Conservation (phyloP, 2,329 filamentous ascomycete genomes). For the Xylaria digitata region DNA sequence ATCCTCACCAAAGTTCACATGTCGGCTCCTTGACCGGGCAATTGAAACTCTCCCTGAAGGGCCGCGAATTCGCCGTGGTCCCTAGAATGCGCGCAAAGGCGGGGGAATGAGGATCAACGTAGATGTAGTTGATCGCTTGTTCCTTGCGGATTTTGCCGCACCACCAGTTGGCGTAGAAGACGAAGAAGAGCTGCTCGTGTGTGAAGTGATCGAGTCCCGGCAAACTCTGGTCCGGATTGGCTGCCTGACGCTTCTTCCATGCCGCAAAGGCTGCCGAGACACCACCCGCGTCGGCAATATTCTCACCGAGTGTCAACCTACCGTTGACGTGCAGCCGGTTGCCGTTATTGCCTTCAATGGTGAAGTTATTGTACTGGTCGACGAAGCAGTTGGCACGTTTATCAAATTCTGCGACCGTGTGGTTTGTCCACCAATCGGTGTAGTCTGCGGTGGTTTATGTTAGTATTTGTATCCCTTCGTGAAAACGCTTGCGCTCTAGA, state of each 20-base stretch:
- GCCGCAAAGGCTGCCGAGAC: constrained; percentile 68
- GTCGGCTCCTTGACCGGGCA: constrained; percentile 73
- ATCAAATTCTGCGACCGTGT: constrained; percentile 67
- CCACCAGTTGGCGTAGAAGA: constrained; percentile 72
- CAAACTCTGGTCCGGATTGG: constrained; percentile 61
- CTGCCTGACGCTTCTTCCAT: constrained; percentile 67
- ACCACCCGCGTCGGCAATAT: constrained; percentile 75
- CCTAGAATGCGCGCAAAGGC: constrained; percentile 70
- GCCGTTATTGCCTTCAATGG: constrained; percentile 64
- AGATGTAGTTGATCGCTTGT: constrained; percentile 66
- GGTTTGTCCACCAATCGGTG: constrained; percentile 73
- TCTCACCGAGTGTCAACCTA: constrained; percentile 71
- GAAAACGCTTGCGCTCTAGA: too few relatives aligned
- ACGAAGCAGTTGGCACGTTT: constrained; percentile 71
- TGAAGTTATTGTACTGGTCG: constrained; percentile 69
- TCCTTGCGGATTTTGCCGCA: constrained; percentile 73
- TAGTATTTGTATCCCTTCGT: constrained; percentile 9
- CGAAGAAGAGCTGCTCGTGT: constrained; percentile 73
- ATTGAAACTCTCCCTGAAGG: constrained; percentile 74
- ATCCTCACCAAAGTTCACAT: constrained; percentile 73
- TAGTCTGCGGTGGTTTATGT: constrained; percentile 53
- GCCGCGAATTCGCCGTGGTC: constrained; percentile 73
- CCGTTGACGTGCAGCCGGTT: constrained; percentile 70
- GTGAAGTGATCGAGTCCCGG: constrained; percentile 68
- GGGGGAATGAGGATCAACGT: constrained; percentile 74